phyloP scores from a whole-genome alignment of 352 stramenopile genomes.

The Pythium angustatum region DNA sequence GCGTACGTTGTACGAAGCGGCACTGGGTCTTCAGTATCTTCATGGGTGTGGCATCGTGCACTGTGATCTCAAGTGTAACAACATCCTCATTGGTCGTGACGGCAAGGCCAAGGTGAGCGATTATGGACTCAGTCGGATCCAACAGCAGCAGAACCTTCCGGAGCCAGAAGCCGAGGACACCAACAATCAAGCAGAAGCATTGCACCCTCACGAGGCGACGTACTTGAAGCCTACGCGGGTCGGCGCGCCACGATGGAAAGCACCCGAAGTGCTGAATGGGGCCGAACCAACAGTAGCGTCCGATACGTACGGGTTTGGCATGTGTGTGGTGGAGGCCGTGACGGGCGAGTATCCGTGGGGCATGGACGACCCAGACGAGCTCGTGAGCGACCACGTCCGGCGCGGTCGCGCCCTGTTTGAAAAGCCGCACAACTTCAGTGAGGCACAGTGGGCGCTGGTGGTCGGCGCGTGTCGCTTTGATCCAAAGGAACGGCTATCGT shows the following conservation, averaged over 20 bases:
- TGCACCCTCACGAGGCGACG: too few relatives aligned
- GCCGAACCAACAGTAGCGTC: constrained; percentile 15
- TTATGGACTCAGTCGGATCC: constrained; percentile 19
- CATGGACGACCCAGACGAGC: neutral
- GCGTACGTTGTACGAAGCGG: constrained; percentile 39
- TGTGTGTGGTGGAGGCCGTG: constrained; percentile 35
- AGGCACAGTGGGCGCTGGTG: constrained; percentile 6
- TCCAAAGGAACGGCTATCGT: neutral
- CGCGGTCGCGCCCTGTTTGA: neutral
- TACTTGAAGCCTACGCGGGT: constrained; percentile 7
- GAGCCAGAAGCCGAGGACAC: too few relatives aligned
- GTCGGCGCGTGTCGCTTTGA: neutral
- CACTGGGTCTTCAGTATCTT: constrained; percentile 69
- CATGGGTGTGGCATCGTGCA: constrained; percentile 50
- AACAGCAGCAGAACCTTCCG: neutral
- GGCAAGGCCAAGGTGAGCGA: constrained; percentile 27
- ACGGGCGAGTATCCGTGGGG: constrained; percentile 3
- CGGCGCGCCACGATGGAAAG: too few relatives aligned
- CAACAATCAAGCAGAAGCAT: too few relatives aligned
- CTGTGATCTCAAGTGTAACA: constrained; percentile 27
- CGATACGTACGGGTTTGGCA: constrained; percentile 35
- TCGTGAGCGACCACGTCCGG: neutral
- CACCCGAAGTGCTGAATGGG: constrained; percentile 12
- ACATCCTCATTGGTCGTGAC: constrained; percentile 35
- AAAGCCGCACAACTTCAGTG: neutral